These are phyloP conservation scores for Candida dubliniensis DNA, from an alignment of 1,139 yeast species.

Conservation along the genomic window DNA sequence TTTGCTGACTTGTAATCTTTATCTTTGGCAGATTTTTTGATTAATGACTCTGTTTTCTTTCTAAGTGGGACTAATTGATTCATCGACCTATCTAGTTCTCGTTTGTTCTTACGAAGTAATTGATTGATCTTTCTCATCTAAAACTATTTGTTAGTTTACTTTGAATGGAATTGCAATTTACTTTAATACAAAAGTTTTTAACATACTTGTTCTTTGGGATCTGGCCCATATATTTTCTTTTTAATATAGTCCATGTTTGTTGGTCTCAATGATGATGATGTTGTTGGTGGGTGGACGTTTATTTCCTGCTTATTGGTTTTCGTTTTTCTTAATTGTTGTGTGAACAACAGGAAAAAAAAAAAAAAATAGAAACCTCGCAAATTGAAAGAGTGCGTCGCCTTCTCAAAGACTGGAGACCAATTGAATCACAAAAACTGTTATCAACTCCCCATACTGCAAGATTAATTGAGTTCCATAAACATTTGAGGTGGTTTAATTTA, in stretches of 20 bases:
- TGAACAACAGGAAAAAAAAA: too few species aligned
- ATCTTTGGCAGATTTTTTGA: slow-evolving; percentile 74
- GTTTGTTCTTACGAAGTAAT: slow-evolving; percentile 77
- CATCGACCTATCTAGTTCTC: slow-evolving; percentile 75
- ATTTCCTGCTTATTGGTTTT: neutral
- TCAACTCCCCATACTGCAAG: too few species aligned
- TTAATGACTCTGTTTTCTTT: slow-evolving; percentile 72
- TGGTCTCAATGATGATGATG: neutral
- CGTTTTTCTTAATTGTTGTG: neutral
- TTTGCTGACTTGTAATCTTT: slow-evolving; percentile 75
- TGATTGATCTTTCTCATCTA: slow-evolving; percentile 79
- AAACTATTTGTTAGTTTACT: slow-evolving; percentile 21
- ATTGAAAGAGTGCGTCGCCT: too few species aligned
- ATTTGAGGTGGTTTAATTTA: too few species aligned
- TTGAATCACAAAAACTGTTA: too few species aligned
- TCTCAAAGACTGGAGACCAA: too few species aligned
- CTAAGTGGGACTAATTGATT: slow-evolving; percentile 67
- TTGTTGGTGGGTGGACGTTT: neutral
- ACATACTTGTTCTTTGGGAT: slow-evolving; percentile 82
- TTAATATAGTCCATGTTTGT: slow-evolving; percentile 66
- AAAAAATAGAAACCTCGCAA: too few species aligned
- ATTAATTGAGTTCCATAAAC: too few species aligned
- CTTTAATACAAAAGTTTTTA: neutral
- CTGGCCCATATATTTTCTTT: slow-evolving; percentile 92
- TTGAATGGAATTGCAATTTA: too few species aligned